Evolutionary conservation across 2,329 filamentous ascomycete species (phyloP).

Genomic region (Ceratocystis papillata): DNA sequence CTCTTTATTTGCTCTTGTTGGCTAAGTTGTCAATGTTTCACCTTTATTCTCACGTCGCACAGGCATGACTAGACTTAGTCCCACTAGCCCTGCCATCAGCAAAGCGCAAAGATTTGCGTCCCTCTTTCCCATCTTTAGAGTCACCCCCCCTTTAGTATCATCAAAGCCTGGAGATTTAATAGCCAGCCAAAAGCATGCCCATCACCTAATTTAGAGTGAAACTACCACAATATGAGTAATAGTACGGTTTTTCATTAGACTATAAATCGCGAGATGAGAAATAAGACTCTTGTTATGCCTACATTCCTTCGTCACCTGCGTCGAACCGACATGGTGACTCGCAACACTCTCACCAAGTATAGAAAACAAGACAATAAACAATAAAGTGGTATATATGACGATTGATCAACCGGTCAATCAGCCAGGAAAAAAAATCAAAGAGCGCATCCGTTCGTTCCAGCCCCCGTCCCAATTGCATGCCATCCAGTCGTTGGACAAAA

Average conservation of each 20-base stretch:
- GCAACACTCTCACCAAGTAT: not conserved
- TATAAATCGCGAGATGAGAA: not conserved
- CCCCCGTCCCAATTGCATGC: not conserved
- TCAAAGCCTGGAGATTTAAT: not conserved
- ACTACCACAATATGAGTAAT: not conserved
- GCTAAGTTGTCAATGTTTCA: not conserved
- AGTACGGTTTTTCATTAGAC: not conserved
- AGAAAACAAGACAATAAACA: conserved; percentile 14
- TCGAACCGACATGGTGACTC: not conserved
- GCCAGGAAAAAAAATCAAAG: not conserved
- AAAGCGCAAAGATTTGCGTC: too few relatives aligned
- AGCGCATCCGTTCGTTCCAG: not conserved
- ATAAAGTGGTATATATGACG: conserved; percentile 13
- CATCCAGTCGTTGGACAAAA: not conserved
- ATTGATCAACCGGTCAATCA: not conserved
- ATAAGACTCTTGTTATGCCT: not conserved
- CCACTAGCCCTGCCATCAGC: too few relatives aligned
- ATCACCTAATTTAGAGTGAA: too few relatives aligned
- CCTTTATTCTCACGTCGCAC: not conserved
- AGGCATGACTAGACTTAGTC: too few relatives aligned
- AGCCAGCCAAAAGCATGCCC: too few relatives aligned
- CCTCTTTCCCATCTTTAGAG: too few relatives aligned
- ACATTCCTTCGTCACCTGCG: not conserved
- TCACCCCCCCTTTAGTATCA: not conserved
- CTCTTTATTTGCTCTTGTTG: not conserved